phyloP scores from a whole-genome alignment of 129 eudicot species.

The Centaurea solstitialis region DNA sequence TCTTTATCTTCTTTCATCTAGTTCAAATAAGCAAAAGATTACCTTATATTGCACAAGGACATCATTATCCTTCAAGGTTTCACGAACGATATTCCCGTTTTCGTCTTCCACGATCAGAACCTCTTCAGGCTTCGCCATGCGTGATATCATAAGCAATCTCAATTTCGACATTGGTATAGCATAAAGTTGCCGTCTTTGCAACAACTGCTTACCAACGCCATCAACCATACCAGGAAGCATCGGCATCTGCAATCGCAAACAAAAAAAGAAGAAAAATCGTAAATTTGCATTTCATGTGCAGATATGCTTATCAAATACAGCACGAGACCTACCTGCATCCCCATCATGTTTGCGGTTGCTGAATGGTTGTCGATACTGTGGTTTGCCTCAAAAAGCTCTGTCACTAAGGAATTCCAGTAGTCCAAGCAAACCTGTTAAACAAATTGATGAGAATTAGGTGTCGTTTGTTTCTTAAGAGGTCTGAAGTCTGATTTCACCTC shows the following conservation, averaged over 20 bases:
- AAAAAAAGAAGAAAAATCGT: not conserved
- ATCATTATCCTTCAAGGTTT: slow-evolving; percentile 97
- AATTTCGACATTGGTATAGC: slow-evolving; percentile 86
- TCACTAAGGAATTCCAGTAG: slow-evolving; percentile 90
- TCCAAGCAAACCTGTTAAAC: slow-evolving; percentile 88
- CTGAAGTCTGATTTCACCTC: too few species aligned
- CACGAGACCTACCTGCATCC: slow-evolving; percentile 66
- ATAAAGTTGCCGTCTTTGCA: slow-evolving; percentile 85
- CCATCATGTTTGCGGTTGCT: slow-evolving; percentile 77
- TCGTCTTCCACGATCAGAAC: slow-evolving; percentile 98
- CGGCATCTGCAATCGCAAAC: slow-evolving; percentile 54
- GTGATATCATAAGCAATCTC: slow-evolving; percentile 83
- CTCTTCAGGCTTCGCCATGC: slow-evolving; percentile 99
- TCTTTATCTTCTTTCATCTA: not conserved
- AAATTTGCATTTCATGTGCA: too few species aligned
- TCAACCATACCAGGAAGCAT: slow-evolving; percentile 58
- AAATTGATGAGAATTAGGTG: not conserved
- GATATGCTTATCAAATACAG: too few species aligned
- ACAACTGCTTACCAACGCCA: slow-evolving; percentile 73
- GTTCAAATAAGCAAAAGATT: slow-evolving; percentile 2
- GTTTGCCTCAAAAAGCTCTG: slow-evolving; percentile 89
- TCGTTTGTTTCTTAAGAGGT: too few species aligned
- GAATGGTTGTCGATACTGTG: slow-evolving; percentile 77
- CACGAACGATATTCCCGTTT: slow-evolving; percentile 99
- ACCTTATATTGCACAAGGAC: slow-evolving; percentile 99